Base-by-base conservation (phyloP, 176 grass and related monocot species). In the Areca catechu region DNA sequence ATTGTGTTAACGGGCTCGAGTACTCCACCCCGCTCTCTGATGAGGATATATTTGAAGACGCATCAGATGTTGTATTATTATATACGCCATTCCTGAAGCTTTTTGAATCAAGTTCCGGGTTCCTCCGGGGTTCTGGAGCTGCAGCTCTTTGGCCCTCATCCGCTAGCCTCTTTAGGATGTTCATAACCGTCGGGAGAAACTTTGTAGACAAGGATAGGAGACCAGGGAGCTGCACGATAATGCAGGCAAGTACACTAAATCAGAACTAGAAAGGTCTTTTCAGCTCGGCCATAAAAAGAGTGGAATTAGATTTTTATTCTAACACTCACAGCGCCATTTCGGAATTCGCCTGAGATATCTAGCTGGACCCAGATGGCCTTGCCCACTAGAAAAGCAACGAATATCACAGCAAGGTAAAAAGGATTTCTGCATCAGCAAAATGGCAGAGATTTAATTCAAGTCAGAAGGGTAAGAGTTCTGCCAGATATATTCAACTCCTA, bases 301-400 rank as follows among this genome's bases (percentile, higher is more conserved):
- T 9, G 34, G 5, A 43, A 43, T 43, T 43, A 43, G 9, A 43
- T 9, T 43, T 29, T 43, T 43, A 43, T 43, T 43, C 34, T 2
- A 50, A 66, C 61, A 85, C 93, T 92, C 65, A 98, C 93, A 67
- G 89, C 86, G 69, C 93, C 93, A 23, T 85, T 83, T 67, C 79
- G 76, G 74, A 98, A 98, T 78, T 79, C 88, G 4, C 79, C 77
- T 4, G 81, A 66, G 58, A 98, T 83, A 54, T 98, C 88, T 51
- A 88, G 79, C 63, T 98, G 93, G 53, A 98, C 93, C 88, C 88
- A 98, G n/a, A 98, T 24, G 51, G 94, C 94, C 73, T 93, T 98
- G 52, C 88, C 88, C 61, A 89, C 76, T 64, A 98, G 81, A 73
- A 78, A 98, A 61, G 49, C 56, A 4, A 98, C 73, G 76, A 98